Percentiles rank a stretch among this genome's conserved stretches.
phyloP scores from a whole-genome alignment of 2,329 filamentous ascomycete species.

The Stagonosporopsis tanaceti region DNA sequence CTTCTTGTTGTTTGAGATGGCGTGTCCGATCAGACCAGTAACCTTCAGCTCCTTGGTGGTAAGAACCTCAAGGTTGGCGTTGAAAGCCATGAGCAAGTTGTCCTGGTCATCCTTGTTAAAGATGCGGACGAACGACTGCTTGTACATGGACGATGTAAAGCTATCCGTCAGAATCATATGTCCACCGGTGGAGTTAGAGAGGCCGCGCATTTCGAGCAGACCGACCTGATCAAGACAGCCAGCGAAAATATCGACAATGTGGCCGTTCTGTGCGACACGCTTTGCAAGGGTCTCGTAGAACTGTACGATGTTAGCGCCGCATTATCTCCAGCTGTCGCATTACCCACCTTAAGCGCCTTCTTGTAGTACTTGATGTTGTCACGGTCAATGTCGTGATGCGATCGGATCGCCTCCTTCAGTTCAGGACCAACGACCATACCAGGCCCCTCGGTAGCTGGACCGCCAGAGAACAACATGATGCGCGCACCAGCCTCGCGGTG shows the following conservation, averaged over 20 bases:
- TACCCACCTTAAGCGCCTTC: slow-evolving; percentile 87
- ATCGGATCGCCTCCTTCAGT: slow-evolving; percentile 93
- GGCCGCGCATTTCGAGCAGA: slow-evolving; percentile 95
- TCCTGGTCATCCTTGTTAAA: slow-evolving; percentile 97
- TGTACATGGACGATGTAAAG: slow-evolving; percentile 99
- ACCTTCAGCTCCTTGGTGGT: slow-evolving; percentile 99
- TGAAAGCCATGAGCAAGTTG: slow-evolving; percentile 97
- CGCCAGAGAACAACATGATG: slow-evolving; percentile 97
- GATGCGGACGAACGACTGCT: slow-evolving; percentile 94
- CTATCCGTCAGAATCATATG: slow-evolving; percentile 99
- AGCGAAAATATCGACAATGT: slow-evolving; percentile 97
- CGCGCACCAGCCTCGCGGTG: slow-evolving; percentile 95
- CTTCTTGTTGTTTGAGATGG: slow-evolving; percentile 97
- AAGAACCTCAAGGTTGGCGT: slow-evolving; percentile 91
- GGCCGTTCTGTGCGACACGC: slow-evolving; percentile 92
- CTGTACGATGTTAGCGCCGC: slow-evolving; percentile 51
- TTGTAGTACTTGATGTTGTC: slow-evolving; percentile 99
- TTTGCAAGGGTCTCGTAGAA: slow-evolving; percentile 97
- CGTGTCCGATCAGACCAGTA: slow-evolving; percentile 95
- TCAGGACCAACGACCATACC: slow-evolving; percentile 97
- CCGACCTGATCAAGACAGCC: slow-evolving; percentile 98
- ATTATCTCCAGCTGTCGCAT: too few relatives aligned
- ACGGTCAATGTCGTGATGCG: slow-evolving; percentile 97
- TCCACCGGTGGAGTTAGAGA: slow-evolving; percentile 94
- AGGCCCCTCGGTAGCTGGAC: slow-evolving; percentile 92